Evolutionary conservation across 495 filamentous ascomycete genomes (phyloP).

Genomic region (Acidomyces sp.): DNA sequence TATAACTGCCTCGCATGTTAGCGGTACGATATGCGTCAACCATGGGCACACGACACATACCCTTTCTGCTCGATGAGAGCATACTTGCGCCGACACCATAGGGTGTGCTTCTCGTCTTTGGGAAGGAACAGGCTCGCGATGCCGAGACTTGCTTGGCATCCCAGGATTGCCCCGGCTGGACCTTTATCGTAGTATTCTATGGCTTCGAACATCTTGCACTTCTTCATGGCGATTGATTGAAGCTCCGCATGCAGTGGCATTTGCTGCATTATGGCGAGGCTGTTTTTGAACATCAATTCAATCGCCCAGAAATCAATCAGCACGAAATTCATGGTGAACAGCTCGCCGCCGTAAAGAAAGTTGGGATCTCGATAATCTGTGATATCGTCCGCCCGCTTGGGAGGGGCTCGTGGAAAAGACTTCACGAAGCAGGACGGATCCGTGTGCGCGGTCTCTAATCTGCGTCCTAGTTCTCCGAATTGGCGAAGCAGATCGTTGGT

Average conservation of each 20-base stretch:
- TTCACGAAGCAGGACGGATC: slow-evolving; percentile 20
- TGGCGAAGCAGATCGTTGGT: slow-evolving; percentile 43
- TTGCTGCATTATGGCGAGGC: slow-evolving; percentile 42
- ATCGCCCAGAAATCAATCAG: slow-evolving; percentile 66
- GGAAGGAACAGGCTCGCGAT: slow-evolving; percentile 69
- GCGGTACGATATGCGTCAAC: background rate
- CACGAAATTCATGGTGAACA: slow-evolving; percentile 64
- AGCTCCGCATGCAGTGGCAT: slow-evolving; percentile 43
- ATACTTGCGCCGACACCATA: slow-evolving; percentile 73
- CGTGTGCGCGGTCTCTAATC: slow-evolving; percentile 46
- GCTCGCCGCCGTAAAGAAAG: slow-evolving; percentile 48
- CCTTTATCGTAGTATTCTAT: slow-evolving; percentile 60
- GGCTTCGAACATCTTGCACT: slow-evolving; percentile 64
- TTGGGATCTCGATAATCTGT: slow-evolving; percentile 59
- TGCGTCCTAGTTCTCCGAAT: slow-evolving; percentile 42
- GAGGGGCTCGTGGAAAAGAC: slow-evolving; percentile 22
- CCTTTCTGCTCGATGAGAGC: slow-evolving; percentile 67
- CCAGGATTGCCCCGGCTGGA: slow-evolving; percentile 53
- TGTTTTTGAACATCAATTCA: slow-evolving; percentile 66
- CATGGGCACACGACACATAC: slow-evolving; percentile 40
- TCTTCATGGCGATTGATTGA: slow-evolving; percentile 47
- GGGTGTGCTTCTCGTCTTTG: slow-evolving; percentile 54
- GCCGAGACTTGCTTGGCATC: slow-evolving; percentile 61
- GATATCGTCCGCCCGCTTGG: slow-evolving; percentile 48
- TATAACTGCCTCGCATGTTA: slow-evolving; percentile 47